Evolutionary conservation across 371 early-diverging fungal genomes (phyloP).

Genomic region (Dipsacomyces acuminosporus): DNA sequence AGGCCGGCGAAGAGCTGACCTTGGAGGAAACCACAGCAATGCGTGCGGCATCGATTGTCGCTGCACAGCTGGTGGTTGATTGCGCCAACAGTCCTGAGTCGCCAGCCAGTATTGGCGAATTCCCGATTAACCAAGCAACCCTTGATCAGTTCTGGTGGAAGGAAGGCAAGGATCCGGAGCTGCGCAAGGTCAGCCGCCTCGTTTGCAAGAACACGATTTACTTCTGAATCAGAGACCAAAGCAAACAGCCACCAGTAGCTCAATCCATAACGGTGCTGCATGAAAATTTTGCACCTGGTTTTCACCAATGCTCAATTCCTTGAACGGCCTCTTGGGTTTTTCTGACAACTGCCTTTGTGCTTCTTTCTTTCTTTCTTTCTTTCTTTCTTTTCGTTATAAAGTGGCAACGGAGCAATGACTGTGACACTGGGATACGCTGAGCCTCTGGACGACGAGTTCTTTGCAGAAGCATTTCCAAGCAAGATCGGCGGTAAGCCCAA

Average conservation of each 20-base stretch:
- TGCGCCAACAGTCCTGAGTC: conserved; percentile 16
- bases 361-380: too few relatives aligned
- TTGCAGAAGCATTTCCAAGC: conserved; percentile 68
- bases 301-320: too few relatives aligned
- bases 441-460: conserved; percentile 56
- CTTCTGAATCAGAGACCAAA: too few relatives aligned
- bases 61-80: conserved; percentile 58
- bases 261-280: too few relatives aligned
- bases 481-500: conserved; percentile 83
- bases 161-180: conserved; percentile 62
- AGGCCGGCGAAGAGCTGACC: conserved; percentile 50
- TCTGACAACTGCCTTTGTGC: background rate
- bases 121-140: conserved; percentile 52
- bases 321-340: too few relatives aligned
- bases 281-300: too few relatives aligned
- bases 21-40: conserved; percentile 53
- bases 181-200: conserved; percentile 57
- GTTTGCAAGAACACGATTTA: conserved; percentile 62
- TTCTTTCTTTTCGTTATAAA: too few relatives aligned
- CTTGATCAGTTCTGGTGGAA: conserved; percentile 68
- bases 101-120: conserved; percentile 15
- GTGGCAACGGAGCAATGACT: too few relatives aligned
- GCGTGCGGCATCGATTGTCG: conserved; percentile 67
- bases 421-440: conserved; percentile 76
- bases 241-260: too few relatives aligned